Conservation (phyloP, 352 stramenopile species). For the Elongisporangium anandrum region DNA sequence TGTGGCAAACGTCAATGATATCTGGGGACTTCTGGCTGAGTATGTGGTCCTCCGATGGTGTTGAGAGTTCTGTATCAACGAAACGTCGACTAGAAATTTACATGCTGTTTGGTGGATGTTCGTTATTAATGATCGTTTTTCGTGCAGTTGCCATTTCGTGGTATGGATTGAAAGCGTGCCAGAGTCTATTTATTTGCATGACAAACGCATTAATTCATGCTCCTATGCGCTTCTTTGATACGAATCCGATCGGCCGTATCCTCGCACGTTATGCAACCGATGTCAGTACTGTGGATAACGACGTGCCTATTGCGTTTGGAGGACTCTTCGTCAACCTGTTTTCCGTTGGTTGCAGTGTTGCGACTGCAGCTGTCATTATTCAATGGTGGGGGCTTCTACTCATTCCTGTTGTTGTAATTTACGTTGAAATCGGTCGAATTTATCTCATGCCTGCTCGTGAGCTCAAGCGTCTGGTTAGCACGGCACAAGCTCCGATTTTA, state of each 20-base stretch:
- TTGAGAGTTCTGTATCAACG: slow-evolving; percentile 12
- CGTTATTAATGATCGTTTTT: slow-evolving; percentile 24
- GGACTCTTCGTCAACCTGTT: slow-evolving; percentile 63
- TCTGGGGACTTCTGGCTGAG: slow-evolving; percentile 85
- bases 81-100: slow-evolving; percentile 24
- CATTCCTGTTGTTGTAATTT: slow-evolving; percentile 76
- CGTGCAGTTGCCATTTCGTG: slow-evolving; percentile 27
- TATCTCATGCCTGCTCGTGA: slow-evolving; percentile 51
- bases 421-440: slow-evolving; percentile 48
- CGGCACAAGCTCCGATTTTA: slow-evolving; percentile 36
- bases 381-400: slow-evolving; percentile 79
- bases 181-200: slow-evolving; percentile 83
- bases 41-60: slow-evolving; percentile 65
- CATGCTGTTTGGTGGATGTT: slow-evolving; percentile 36
- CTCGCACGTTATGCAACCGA: slow-evolving; percentile 89
- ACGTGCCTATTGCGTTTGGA: slow-evolving; percentile 42
- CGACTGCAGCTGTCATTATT: slow-evolving; percentile 83
- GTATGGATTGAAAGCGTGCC: slow-evolving; percentile 36
- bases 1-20: slow-evolving; percentile 64
- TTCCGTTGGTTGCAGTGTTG: slow-evolving; percentile 67
- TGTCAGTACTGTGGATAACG: slow-evolving; percentile 88
- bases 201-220: slow-evolving; percentile 82
- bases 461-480: slow-evolving; percentile 45
- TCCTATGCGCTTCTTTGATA: slow-evolving; percentile 92
- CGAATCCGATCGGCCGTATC: slow-evolving; percentile 87